Base-by-base conservation (phyloP, 345 rosid genomes). In the Xanthoceras sorbifolium region DNA sequence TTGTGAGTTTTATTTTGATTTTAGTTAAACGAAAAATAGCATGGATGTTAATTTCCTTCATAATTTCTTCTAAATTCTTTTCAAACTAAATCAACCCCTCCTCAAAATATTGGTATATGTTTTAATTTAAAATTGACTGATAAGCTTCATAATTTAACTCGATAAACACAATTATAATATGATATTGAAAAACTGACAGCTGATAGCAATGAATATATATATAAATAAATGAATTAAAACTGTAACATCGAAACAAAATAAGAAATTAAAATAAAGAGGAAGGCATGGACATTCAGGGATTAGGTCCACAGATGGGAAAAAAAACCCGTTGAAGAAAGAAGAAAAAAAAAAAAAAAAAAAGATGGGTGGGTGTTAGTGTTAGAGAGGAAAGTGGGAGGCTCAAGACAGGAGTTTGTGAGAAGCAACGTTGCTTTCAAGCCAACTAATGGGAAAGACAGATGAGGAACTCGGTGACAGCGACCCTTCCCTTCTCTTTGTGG, bases 381-480 rank as follows among this genome's bases (percentile, higher is more conserved):
- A 25, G 77, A 74, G 55, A 80, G 78, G 62, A 63, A 75, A 64
- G 68, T 74, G 78, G 77, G 75, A 76, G 86, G 80, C 76, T 61
- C 59, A 81, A 74, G 86, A 81, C 70, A 81, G 31, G 75, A 78
- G 80, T 79, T 75, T 50, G 31, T 77, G 36, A 59, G 73, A 77
- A 74, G 76, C 62, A 79, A 77, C 14, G 87, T 82, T 85, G 70
- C 81, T 67, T 70, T 89, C 88, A 77, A 72, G 84, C 87, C 89
- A 88, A 85, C 86, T 83, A 82, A 73, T 82, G 74, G 66, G 84
- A 82, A 82, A 81, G 79, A 78, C 83, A 82, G 82, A 79, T 74
- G 83, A 80, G 77, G 89, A 85, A 87, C 85, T 80, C 79, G 36
- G 4, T 79, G 90, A 87, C 6, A 76, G 83, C 60, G 90, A 84